Evolutionary conservation across 352 stramenopile genomes (phyloP).

Genomic region (Phytophthora multivora): DNA sequence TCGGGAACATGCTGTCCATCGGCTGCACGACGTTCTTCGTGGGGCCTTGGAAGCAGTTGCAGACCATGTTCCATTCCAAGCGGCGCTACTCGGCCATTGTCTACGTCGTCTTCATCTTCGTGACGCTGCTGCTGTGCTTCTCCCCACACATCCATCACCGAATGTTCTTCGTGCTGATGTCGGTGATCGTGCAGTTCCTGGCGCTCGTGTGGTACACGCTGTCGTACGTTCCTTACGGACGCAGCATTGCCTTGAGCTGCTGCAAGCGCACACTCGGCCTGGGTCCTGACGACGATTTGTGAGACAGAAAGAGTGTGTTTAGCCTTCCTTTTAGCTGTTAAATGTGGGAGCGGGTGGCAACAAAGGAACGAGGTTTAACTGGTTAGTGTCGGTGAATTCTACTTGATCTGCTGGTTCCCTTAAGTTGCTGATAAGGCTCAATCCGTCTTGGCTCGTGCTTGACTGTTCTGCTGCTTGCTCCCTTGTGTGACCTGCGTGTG

Average conservation of each 20-base stretch:
- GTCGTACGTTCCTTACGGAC: conserved; percentile 89
- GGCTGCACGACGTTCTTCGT: conserved; percentile 87
- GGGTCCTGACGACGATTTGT: conserved; percentile 59
- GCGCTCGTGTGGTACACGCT: conserved; percentile 88
- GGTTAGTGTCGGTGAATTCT: conserved; percentile 1
- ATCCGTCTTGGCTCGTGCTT: conserved; percentile 59
- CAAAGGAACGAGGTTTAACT: conserved; percentile 8
- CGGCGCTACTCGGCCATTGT: conserved; percentile 67
- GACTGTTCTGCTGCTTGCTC: conserved; percentile 5
- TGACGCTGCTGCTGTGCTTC: conserved; percentile 83
- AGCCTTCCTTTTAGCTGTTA: neutral
- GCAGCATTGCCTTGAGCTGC: conserved; percentile 63
- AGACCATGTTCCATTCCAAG: conserved; percentile 87
- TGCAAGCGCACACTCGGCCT: conserved; percentile 68
- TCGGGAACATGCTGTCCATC: conserved; percentile 87
- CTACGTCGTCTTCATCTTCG: conserved; percentile 81
- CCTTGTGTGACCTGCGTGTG: conserved; percentile 31
- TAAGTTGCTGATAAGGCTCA: conserved; percentile 17
- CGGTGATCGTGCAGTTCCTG: conserved; percentile 76
- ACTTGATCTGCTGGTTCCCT: neutral
- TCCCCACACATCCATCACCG: conserved; percentile 69
- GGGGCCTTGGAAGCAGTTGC: conserved; percentile 76
- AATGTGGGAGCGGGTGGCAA: conserved; percentile 4
- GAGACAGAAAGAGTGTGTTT: neutral
- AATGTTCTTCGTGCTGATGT: conserved; percentile 71